Evolutionary conservation across 495 filamentous ascomycete genomes (phyloP), one percentile per base, ranked within the genome.

Genomic region (Cercophora samala): DNA sequence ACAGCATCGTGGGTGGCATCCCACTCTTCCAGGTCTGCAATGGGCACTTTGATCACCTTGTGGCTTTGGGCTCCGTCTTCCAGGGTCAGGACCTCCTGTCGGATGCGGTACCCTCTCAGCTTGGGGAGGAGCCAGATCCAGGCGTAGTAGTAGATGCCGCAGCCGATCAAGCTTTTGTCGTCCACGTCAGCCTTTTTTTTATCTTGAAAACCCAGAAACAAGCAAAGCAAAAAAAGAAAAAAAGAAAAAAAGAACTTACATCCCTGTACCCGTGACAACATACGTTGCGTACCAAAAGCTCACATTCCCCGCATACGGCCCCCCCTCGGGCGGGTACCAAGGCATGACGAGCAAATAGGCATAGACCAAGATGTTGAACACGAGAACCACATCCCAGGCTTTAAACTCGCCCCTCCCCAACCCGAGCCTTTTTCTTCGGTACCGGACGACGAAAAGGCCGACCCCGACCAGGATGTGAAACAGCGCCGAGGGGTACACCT

Each of bases 281-380:
- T 89, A 89, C 5, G 87, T 89, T 4, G 79, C 87, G 66, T 90
- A 90, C 86, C 87, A 90, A 69, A 90, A 90, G 60, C 82, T 87
- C 2, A 90, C 86, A 64, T 86, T 82, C 0, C 87, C 87, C 1
- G 82, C 85, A 53, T 78, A 79, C 0, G 80, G 79, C 0, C 88
- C 88, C 3, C 74, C 79, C 1, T 77, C 78, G 0, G 88, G 88
- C 25, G 88, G 87, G 65, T 87, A 89, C 89, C 88, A 90, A 5
- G 88, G 88, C 72, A 86, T 86, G 11, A 86, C 78, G 22, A 90
- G 72, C 62, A 87, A 75, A 67, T 87, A 90, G 0, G 85, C 32
- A 37, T 86, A 82, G 0, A 85, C 75, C 1, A 86, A 56, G 42
- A 89, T 82, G 17, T 81, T 80, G 70, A 89, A 88, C 15, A 80